These are phyloP conservation scores for Prorocentrum cordatum DNA, from an alignment of 169 alveolate species.

Conservation along the genomic window DNA sequence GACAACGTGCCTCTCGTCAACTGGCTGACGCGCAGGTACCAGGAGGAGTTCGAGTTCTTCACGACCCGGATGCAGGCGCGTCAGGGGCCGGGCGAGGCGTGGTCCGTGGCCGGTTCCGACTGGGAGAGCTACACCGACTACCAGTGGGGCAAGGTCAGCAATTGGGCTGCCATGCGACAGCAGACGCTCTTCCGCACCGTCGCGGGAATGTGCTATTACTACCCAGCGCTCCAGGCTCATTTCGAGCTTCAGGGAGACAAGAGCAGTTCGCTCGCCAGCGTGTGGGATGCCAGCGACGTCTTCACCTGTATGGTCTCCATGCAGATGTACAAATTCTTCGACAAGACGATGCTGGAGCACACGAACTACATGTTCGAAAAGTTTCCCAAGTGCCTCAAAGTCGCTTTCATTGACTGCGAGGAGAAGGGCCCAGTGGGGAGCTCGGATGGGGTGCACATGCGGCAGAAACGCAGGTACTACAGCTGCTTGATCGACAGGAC, in stretches of 20 bases:
- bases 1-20: no score
- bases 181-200: slow-evolving; percentile 60
- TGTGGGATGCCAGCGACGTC: slow-evolving; percentile 52
- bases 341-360: slow-evolving; percentile 49
- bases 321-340: slow-evolving; percentile 53
- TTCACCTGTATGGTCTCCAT: slow-evolving; percentile 38
- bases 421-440: not conserved
- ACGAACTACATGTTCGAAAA: slow-evolving; percentile 47
- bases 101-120: slow-evolving; percentile 36
- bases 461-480: slow-evolving; percentile 37
- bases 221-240: slow-evolving; percentile 39
- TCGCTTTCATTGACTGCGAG: slow-evolving; percentile 34
- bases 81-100: no score
- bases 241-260: slow-evolving; percentile 32
- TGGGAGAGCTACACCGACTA: slow-evolving; percentile 45
- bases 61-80: no score
- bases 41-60: no score
- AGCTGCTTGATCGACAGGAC: slow-evolving; percentile 43
- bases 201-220: slow-evolving; percentile 23
- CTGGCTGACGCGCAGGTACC: no score
- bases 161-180: slow-evolving; percentile 43
- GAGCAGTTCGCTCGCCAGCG: no score
- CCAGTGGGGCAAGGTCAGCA: slow-evolving; percentile 44
- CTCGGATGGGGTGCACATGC: slow-evolving; percentile 11
- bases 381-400: slow-evolving; percentile 40